phyloP scores from a whole-genome alignment of 2,329 filamentous ascomycete genomes.

The Alternaria dauci region DNA sequence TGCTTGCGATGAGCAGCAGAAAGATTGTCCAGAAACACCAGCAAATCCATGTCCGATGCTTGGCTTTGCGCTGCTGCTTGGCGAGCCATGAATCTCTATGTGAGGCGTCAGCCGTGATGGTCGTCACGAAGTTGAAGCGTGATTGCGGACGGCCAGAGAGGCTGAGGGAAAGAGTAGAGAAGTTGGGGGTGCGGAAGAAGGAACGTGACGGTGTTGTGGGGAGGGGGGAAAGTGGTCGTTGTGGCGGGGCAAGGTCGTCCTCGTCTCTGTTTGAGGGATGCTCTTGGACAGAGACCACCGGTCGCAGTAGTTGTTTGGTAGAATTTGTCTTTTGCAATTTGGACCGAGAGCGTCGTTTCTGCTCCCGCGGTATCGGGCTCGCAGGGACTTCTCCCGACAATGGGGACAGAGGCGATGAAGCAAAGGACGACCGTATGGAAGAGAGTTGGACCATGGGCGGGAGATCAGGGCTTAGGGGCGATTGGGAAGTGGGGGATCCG shows the following conservation, averaged over 20 bases:
- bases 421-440: slow-evolving; percentile 1
- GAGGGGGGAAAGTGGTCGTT: neutral
- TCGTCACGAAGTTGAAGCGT: slow-evolving; percentile 46
- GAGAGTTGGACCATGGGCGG: slow-evolving; percentile 12
- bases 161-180: slow-evolving; percentile 34
- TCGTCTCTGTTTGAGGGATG: neutral
- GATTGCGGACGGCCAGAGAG: slow-evolving; percentile 36
- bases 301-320: slow-evolving; percentile 16
- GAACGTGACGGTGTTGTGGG: slow-evolving; percentile 3
- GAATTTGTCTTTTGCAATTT: slow-evolving; percentile 25
- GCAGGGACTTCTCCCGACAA: neutral
- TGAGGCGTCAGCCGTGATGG: slow-evolving; percentile 37
- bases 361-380: neutral
- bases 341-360: slow-evolving; percentile 4
- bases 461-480: slow-evolving; percentile 19
- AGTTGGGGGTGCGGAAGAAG: slow-evolving; percentile 23
- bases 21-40: slow-evolving; percentile 59
- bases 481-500: slow-evolving; percentile 32
- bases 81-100: slow-evolving; percentile 64
- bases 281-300: neutral
- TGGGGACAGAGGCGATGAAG: neutral
- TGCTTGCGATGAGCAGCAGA: slow-evolving; percentile 55
- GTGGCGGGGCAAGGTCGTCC: neutral
- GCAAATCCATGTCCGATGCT: slow-evolving; percentile 58
- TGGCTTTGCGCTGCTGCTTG: slow-evolving; percentile 58